Conservation (phyloP, 176 grass and related monocot species). For the Cenchrus americanus region DNA sequence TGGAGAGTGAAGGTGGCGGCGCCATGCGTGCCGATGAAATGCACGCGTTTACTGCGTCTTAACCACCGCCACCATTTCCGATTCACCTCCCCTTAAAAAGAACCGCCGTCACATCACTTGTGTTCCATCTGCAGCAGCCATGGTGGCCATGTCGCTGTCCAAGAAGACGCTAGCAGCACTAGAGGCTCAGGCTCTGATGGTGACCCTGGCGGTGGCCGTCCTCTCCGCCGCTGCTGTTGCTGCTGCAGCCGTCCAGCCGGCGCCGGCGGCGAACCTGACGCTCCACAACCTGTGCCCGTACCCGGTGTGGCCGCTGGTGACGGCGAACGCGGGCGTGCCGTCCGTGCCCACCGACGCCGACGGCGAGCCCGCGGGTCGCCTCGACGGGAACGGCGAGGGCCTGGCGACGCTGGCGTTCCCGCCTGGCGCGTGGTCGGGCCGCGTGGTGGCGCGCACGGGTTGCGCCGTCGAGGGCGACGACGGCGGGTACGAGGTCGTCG, state of each 20-base stretch:
- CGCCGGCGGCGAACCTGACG: constrained; percentile 18
- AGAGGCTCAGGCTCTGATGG: neutral
- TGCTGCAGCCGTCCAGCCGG: neutral
- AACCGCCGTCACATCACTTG: neutral
- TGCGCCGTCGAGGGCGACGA: neutral
- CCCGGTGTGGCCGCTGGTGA: constrained; percentile 35
- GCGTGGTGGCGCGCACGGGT: constrained; percentile 49
- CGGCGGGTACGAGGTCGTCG: neutral
- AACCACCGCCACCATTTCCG: constrained; percentile 2
- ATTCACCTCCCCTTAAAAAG: neutral
- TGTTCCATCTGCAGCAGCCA: neutral
- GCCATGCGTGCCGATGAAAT: constrained; percentile 23
- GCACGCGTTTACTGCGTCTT: constrained; percentile 22
- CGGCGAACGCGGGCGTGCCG: neutral
- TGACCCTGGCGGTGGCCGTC: neutral
- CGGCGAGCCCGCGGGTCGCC: neutral
- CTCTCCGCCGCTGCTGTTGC: neutral
- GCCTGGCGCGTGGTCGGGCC: constrained; percentile 37
- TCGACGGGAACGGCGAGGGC: constrained; percentile 37
- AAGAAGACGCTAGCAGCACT: neutral
- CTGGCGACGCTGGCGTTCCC: constrained; percentile 42
- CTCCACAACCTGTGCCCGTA: constrained; percentile 49
- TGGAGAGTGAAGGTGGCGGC: neutral
- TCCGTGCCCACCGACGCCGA: neutral
- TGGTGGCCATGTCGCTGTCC: neutral